Conservation (phyloP, 441 rosid genomes). For the Populus hybrid region DNA sequence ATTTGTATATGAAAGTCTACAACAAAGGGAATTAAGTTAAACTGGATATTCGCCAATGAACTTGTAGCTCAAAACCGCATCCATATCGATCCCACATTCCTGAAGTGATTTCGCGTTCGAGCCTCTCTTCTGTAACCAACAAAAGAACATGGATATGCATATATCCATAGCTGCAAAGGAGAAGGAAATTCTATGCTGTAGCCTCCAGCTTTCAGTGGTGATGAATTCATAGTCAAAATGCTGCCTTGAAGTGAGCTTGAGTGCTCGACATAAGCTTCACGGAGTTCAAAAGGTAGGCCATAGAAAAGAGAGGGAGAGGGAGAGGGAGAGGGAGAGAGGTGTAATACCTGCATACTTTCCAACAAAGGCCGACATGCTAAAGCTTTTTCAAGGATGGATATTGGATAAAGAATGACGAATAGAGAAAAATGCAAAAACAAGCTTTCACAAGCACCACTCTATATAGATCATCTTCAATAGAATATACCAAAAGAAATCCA, state of each 20-base stretch:
- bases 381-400: conserved; percentile 3
- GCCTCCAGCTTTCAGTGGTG: not conserved
- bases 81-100: not conserved
- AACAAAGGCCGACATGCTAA: conserved; percentile 76
- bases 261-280: not conserved
- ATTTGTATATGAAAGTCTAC: too few relatives aligned
- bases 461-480: conserved; percentile 32
- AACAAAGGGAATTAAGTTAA: too few relatives aligned
- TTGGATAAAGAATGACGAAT: conserved; percentile 12
- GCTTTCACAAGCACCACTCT: conserved; percentile 26
- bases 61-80: too few relatives aligned
- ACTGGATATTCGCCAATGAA: too few relatives aligned
- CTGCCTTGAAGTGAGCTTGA: not conserved
- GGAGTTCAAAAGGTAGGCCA: not conserved
- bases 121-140: not conserved
- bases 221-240: not conserved
- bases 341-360: conserved; percentile 76
- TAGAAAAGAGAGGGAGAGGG: too few relatives aligned
- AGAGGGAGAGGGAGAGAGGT: not conserved
- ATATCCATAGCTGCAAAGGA: not conserved
- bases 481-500: conserved; percentile 43
- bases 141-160: not conserved
- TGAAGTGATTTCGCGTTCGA: not conserved
- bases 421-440: conserved; percentile 35
- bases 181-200: not conserved